phyloP scores from a whole-genome alignment of 2,329 filamentous ascomycete species.

The Cladobotryum mycophilum region DNA sequence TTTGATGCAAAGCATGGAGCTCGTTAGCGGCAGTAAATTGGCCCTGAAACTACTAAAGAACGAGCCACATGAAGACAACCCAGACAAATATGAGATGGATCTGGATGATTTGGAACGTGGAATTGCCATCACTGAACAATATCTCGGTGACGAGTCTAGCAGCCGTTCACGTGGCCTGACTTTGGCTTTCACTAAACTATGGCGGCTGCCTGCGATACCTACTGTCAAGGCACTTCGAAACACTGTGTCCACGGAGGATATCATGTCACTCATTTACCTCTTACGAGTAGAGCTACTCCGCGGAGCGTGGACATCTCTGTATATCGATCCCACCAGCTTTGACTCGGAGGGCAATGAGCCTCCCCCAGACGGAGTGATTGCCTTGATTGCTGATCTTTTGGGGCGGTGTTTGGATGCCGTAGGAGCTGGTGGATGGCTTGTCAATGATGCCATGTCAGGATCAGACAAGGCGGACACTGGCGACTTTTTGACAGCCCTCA shows the following conservation, averaged over 20 bases:
- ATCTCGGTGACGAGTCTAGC: constrained; percentile 58
- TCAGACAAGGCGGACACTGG: constrained; percentile 49
- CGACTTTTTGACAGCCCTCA: constrained; percentile 59
- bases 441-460: constrained; percentile 49
- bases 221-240: constrained; percentile 59
- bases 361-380: constrained; percentile 61
- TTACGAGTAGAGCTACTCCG: constrained; percentile 66
- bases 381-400: constrained; percentile 64
- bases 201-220: constrained; percentile 52
- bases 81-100: constrained; percentile 41
- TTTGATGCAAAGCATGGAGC: constrained; percentile 63
- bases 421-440: constrained; percentile 67
- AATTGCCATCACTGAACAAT: constrained; percentile 60
- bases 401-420: constrained; percentile 70
- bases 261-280: constrained; percentile 64
- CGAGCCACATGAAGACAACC: constrained; percentile 21
- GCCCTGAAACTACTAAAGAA: constrained; percentile 26
- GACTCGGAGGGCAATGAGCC: constrained; percentile 35
- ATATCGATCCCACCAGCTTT: constrained; percentile 52
- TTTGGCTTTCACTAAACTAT: constrained; percentile 63
- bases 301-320: constrained; percentile 69
- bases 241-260: constrained; percentile 59
- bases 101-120: constrained; percentile 58
- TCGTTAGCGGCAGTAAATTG: constrained; percentile 39
- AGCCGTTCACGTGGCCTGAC: constrained; percentile 59